Evolutionary conservation across 73 alveolate genomes (phyloP), one percentile per base, ranked within the genome.

Genomic region (Stentor roeselii): DNA sequence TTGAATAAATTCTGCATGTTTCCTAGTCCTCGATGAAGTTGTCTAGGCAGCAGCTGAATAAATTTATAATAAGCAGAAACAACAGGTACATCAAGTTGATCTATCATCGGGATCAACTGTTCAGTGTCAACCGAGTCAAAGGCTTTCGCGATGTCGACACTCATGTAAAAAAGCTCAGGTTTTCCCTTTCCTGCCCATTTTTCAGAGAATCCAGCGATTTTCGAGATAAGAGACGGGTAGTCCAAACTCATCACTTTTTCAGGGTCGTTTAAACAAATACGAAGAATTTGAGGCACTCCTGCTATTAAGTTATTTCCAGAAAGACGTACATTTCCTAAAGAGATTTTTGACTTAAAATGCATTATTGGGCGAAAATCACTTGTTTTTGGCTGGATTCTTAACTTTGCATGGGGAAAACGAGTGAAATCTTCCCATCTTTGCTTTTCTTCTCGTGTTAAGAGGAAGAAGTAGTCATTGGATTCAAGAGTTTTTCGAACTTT

Each of bases 131-230:
- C 84, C 3, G 76, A 36, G 76, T 75, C 84, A 38, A 36, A 75
- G 76, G 76, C 60, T 38, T 75, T 75, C 3, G 76, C 21, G 76
- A 75, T 75, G 75, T 75, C 84, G 76, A 75, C 35, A 32, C 58
- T 11, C 76, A 75, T 3, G 76, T 30, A 75, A 38, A 30, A 75
- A 30, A 75, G 84, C 76, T 75, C 31, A 3, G 84, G 84, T 27
- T 32, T 3, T 4, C 84, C 84, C 35, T 32, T 36, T 4, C 35
- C 84, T 3, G 15, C 36, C 84, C 84, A 75, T 3, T 3, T 27
- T 38, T 75, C 14, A 6, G 67, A 15, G 76, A 75, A 75, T 11
- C 35, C 76, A 75, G 14, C 14, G 14, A 32, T 27, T 38, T 30
- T 75, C 35, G 36, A 11, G 4, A 75, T 30, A 38, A 36, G 6